Base-by-base conservation (phyloP, 495 filamentous ascomycete species). In the Corynascus novoguineensis region DNA sequence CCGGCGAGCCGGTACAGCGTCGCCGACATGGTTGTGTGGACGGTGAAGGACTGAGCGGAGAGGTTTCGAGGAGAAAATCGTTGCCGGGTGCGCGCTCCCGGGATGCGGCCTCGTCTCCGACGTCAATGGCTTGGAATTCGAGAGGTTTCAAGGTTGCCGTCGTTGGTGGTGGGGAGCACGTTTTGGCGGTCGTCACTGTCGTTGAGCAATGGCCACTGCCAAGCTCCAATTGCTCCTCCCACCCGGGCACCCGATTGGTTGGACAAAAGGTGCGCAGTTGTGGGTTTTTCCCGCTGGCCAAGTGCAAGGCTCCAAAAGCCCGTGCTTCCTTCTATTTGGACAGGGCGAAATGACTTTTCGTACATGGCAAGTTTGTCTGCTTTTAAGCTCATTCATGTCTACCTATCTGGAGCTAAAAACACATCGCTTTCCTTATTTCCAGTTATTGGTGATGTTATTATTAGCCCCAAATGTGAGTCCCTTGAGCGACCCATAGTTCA, bases 1-100 rank as follows among this genome's bases (percentile, higher is more conserved):
- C 79, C 73, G 59, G 76, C 78, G 63, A 83, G 75, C 62, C 79
- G 71, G 71, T 73, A 75, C 56, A 81, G 65, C 57, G 76, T 76
- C 64, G 75, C 74, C 63, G 76, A 75, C 75, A 75, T 76, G 63
- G 60, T 57, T 34, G 59, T 37, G 27, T n/a, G n/a, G 31, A 28
- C 12, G 8, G 19, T 32, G 29, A 17, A 17, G 17, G 37, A 17
- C n/a, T 15, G 41, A 17, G 28, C 21, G 52, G 58, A 25, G 52
- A 41, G 37, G 52, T 12, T 53, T 54, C 28, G 52, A 45, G 42
- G 29, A 53, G 41, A 29, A 22, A 10, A 42, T 42, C 27, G 9
- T 34, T 50, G 41, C 51, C 40, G 56, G 41, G 29, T 47, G 47
- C 28, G 54, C 58, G 32, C 45, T 59, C 59, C 34, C 49, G 44